Conservation (phyloP, 176 grass and related monocot species). For the Melocanna baccifera region DNA sequence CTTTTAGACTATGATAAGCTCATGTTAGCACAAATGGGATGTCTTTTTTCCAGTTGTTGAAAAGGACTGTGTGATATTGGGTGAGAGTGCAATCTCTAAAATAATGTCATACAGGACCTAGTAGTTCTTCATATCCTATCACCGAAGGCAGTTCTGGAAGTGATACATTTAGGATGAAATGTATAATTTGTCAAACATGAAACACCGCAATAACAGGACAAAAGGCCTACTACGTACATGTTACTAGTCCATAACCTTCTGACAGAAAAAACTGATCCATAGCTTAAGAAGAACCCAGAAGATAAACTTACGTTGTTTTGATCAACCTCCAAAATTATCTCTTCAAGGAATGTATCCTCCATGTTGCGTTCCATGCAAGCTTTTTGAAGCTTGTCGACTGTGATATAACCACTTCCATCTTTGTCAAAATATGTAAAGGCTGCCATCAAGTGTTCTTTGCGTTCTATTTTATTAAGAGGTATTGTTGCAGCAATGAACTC, state of each 20-base stretch:
- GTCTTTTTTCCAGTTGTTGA: not conserved
- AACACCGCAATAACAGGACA: not conserved
- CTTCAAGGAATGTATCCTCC: slow-evolving; percentile 48
- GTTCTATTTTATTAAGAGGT: slow-evolving; percentile 57
- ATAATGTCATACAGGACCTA: not conserved
- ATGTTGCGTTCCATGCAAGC: slow-evolving; percentile 45
- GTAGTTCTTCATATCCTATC: not conserved
- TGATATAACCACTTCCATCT: slow-evolving; percentile 64
- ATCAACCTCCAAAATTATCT: slow-evolving; percentile 51
- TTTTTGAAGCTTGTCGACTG: slow-evolving; percentile 53
- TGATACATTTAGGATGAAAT: not conserved
- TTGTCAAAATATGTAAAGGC: slow-evolving; percentile 72
- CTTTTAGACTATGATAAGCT: not conserved
- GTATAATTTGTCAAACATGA: not conserved
- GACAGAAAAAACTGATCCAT: not conserved
- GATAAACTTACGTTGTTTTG: slow-evolving; percentile 60
- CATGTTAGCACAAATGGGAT: not conserved
- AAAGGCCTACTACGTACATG: not conserved
- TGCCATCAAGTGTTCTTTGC: slow-evolving; percentile 52
- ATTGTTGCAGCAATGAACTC: slow-evolving; percentile 71
- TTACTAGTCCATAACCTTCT: slow-evolving; percentile 3
- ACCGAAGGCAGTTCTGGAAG: not conserved
- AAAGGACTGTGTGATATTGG: not conserved
- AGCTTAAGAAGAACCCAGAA: not conserved
- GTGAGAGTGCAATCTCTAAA: not conserved